Conservation (phyloP, 2,329 filamentous ascomycete genomes). For the Botrytis hyacinthi region DNA sequence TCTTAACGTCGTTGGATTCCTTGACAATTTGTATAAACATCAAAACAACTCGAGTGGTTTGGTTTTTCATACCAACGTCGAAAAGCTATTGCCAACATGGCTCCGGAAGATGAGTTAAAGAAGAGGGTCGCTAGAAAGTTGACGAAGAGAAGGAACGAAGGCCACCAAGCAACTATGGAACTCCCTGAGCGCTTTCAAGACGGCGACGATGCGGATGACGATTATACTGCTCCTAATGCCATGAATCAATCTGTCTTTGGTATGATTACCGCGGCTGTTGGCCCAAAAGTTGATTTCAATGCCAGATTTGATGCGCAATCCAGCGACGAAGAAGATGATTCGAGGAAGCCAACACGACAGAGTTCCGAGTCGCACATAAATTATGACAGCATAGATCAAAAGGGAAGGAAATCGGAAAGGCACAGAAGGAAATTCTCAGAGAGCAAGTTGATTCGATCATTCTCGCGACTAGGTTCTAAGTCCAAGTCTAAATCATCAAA, state of each 20-base stretch:
- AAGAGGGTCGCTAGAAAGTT: conserved; percentile 44
- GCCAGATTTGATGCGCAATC: conserved; percentile 75
- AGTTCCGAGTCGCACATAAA: conserved; percentile 30
- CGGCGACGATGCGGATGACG: conserved; percentile 58
- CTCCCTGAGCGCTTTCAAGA: conserved; percentile 58
- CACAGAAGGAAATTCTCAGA: conserved; percentile 63
- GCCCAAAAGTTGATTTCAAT: conserved; percentile 78
- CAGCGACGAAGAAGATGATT: conserved; percentile 62
- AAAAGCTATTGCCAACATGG: conserved; percentile 29
- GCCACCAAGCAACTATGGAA: conserved; percentile 46
- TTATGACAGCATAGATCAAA: conserved; percentile 39
- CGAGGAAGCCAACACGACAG: conserved; percentile 27
- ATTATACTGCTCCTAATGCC: conserved; percentile 56
- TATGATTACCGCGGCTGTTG: conserved; percentile 84
- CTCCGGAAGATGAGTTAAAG: conserved; percentile 43
- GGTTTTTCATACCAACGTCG: neutral
- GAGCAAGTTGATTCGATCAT: conserved; percentile 62
- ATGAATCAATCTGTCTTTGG: conserved; percentile 96
- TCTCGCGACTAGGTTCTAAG: conserved; percentile 53
- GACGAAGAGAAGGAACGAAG: conserved; percentile 44
- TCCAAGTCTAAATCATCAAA: conserved; percentile 42
- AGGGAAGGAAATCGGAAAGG: conserved; percentile 40
- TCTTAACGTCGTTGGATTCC: neutral
- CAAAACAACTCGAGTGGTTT: conserved; percentile 1
- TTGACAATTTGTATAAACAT: neutral